These are phyloP conservation scores for Ogataea haglerorum DNA, from an alignment of 805 yeast species.

Conservation along the genomic window DNA sequence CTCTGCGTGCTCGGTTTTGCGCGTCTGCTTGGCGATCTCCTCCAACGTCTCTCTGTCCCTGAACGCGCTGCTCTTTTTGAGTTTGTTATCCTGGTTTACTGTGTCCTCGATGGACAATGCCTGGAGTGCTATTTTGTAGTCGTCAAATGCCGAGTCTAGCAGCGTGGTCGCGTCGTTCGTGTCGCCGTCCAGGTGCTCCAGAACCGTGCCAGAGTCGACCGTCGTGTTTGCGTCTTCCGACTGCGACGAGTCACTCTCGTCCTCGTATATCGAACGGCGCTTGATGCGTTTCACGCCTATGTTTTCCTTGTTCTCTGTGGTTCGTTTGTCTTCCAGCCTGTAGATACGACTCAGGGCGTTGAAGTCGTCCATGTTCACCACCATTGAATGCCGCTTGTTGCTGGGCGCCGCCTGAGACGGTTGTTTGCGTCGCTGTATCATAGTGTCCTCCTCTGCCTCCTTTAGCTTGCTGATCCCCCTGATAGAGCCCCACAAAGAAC, in stretches of 20 bases:
- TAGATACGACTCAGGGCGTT: constrained; percentile 3
- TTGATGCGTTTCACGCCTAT: background rate
- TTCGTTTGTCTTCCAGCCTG: constrained; percentile 4
- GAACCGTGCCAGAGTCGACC: constrained; percentile 18
- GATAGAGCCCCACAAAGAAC: constrained; percentile 23
- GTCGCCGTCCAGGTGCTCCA: constrained; percentile 16
- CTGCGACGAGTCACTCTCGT: constrained; percentile 2
- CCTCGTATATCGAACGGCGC: constrained; percentile 4
- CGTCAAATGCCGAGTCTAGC: constrained; percentile 24
- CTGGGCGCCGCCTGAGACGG: background rate
- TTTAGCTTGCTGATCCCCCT: constrained; percentile 11
- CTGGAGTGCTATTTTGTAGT: constrained; percentile 22
- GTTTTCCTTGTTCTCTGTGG: constrained; percentile 8
- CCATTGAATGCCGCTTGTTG: constrained; percentile 17
- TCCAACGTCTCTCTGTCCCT: constrained; percentile 12
- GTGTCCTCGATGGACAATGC: constrained; percentile 12
- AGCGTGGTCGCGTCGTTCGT: constrained; percentile 19
- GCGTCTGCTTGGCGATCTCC: constrained; percentile 8
- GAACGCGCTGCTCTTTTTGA: constrained; percentile 15
- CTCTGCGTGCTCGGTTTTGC: background rate
- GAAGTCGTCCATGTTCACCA: constrained; percentile 11
- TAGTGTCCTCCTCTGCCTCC: constrained; percentile 2
- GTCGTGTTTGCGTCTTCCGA: constrained; percentile 15
- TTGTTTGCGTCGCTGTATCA: background rate
- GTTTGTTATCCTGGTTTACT: constrained; percentile 1